A percentile compares a stretch with the other conserved stretches of the same genome.
Conservation (phyloP, 306 rosid genomes). For the Glycine tomentella region DNA sequence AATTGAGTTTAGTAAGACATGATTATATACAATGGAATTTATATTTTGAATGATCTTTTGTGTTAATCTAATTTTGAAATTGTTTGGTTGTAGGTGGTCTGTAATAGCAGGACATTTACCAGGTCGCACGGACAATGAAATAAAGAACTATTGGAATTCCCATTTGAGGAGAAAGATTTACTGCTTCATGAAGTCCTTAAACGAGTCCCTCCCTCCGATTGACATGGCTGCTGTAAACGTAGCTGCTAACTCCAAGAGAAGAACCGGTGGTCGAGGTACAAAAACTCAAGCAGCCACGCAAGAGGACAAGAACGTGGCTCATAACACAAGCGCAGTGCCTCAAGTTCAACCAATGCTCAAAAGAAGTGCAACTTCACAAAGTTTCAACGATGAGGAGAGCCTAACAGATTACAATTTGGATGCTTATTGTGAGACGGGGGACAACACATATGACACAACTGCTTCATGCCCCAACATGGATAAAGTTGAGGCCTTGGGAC, state of each 20-base stretch:
- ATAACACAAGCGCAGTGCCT: background rate
- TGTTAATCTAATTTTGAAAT: background rate
- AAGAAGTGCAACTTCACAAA: constrained; percentile 24
- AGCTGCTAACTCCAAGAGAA: constrained; percentile 44
- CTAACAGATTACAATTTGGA: background rate
- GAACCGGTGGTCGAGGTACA: constrained; percentile 28
- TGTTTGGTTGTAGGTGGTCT: constrained; percentile 72
- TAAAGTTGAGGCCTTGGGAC: constrained; percentile 52
- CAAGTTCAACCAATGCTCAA: constrained; percentile 11
- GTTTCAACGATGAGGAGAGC: background rate
- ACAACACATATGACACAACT: background rate
- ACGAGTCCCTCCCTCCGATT: constrained; percentile 46
- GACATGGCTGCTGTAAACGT: constrained; percentile 38
- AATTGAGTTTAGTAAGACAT: background rate
- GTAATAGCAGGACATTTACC: constrained; percentile 79
- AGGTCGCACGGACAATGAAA: constrained; percentile 86
- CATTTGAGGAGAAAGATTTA: constrained; percentile 75
- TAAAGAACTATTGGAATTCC: constrained; percentile 91
- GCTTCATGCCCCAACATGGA: constrained; percentile 25
- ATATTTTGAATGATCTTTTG: background rate
- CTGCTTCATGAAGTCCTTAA: constrained; percentile 60
- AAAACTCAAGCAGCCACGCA: constrained; percentile 33
- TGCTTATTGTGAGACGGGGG: constrained; percentile 6
- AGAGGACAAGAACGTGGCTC: background rate
- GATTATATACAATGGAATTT: background rate